Base-by-base conservation (phyloP, 768 basidiomycete species). In the Cystofilobasidium macerans region DNA sequence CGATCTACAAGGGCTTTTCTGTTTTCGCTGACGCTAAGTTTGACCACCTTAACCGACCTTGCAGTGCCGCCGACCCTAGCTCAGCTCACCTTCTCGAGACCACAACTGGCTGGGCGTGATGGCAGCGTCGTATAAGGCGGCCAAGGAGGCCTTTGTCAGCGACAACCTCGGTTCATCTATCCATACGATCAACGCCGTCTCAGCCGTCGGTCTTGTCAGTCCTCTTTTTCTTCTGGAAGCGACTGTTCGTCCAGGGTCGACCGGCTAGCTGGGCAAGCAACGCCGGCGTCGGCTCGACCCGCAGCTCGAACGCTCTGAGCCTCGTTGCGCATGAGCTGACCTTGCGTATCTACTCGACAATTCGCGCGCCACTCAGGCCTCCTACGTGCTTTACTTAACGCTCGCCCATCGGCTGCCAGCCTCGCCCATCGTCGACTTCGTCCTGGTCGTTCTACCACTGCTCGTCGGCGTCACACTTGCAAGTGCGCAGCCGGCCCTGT, bases 141-240 rank as follows among this genome's bases (percentile, higher is more conserved):
- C 81, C 12, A 94, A 94, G 75, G 87, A 89, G 77, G 83, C 82
- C 0, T 94, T 92, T 72, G 86, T 90, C 43, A 84, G 88, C 9
- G 82, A 84, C 43, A 82, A 80, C 76, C 80, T 80, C 1, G 91
- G 91, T 1, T 86, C 86, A 0, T 82, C 84, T 3, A 78, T 92
- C 3, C 73, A 73, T 1, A 83, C 85, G 71, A 79, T 92, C 70
- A 88, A 89, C 72, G 70, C 81, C 57, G 78, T 92, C 32, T 86
- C 84, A n/a, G 69, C 78, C 26, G 82, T 83, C 9, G 83, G 82
- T 6, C 71, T 87, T 75, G 88, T 87, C 69, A 74, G 85, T 79
- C 5, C 28, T 26, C 26, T 53, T 13, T 36, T 8, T 6, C 32
- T 3, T 0, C n/a, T 26, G 22, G 22, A 53, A 0, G 24, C 26